Conservation (phyloP, 495 filamentous ascomycete species). For the Daldinia decipiens region DNA sequence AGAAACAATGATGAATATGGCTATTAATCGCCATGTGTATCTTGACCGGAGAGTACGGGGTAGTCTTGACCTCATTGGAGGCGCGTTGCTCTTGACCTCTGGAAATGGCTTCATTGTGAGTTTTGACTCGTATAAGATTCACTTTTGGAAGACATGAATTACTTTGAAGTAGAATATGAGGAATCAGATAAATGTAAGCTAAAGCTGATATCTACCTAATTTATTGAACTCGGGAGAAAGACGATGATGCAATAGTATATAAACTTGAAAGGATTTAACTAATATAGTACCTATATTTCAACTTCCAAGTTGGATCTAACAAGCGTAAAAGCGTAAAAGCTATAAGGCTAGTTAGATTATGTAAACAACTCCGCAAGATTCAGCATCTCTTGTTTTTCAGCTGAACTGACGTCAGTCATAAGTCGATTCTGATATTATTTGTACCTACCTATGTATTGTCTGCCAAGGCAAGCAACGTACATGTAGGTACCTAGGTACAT, state of each 20-base stretch:
- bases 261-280: background rate
- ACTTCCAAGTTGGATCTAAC: background rate
- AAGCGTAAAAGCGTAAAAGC: background rate
- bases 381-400: conserved; percentile 1
- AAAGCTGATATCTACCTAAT: background rate
- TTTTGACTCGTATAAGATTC: conserved; percentile 3
- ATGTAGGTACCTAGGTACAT: too few relatives aligned
- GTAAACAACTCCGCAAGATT: conserved; percentile 6
- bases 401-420: conserved; percentile 11
- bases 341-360: conserved; percentile 1
- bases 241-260: conserved; percentile 32
- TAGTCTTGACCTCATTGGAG: conserved; percentile 8
- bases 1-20: conserved; percentile 47
- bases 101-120: conserved; percentile 37
- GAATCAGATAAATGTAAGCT: background rate
- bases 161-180: background rate
- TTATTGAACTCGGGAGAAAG: background rate
- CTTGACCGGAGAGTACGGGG: conserved; percentile 17
- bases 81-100: conserved; percentile 16
- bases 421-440: background rate
- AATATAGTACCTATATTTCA: conserved; percentile 23
- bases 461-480: background rate
- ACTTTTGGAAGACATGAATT: background rate
- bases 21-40: conserved; percentile 46
- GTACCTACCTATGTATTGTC: conserved; percentile 7